Evolutionary conservation across 768 basidiomycete genomes (phyloP).

Genomic region (Neoboletus subvelutipes): DNA sequence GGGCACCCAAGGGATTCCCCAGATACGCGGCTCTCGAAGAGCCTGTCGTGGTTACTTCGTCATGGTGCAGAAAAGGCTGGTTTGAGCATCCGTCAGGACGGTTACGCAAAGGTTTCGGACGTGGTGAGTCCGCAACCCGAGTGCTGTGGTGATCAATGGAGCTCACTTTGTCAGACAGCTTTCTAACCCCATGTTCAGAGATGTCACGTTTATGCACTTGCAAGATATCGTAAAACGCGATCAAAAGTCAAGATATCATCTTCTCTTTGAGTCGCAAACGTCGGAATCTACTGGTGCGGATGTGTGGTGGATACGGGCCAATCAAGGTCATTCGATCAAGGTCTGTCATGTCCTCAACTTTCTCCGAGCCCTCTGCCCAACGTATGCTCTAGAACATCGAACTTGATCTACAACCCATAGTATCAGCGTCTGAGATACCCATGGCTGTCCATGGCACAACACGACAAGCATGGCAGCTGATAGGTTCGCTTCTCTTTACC

Average conservation of each 20-base stretch:
- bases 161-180: slow-evolving; percentile 46
- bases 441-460: slow-evolving; percentile 85
- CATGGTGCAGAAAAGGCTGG: slow-evolving; percentile 83
- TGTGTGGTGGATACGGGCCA: slow-evolving; percentile 87
- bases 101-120: slow-evolving; percentile 79
- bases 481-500: slow-evolving; percentile 44
- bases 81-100: slow-evolving; percentile 75
- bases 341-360: slow-evolving; percentile 36
- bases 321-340: slow-evolving; percentile 87
- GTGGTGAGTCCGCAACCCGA: slow-evolving; percentile 59
- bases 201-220: slow-evolving; percentile 52
- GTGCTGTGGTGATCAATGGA: not conserved
- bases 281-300: slow-evolving; percentile 31
- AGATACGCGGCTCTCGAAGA: slow-evolving; percentile 76
- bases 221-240: slow-evolving; percentile 68
- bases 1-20: slow-evolving; percentile 64
- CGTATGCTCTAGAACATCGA: slow-evolving; percentile 53
- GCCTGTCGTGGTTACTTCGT: slow-evolving; percentile 86
- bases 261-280: slow-evolving; percentile 49
- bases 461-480: slow-evolving; percentile 63
- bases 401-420: slow-evolving; percentile 62
- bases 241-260: slow-evolving; percentile 62
- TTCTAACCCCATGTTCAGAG: slow-evolving; percentile 63
- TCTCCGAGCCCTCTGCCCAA: not conserved
- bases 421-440: slow-evolving; percentile 61